phyloP scores from a whole-genome alignment of 2,329 filamentous ascomycete genomes.

The Penicillium sp. region DNA sequence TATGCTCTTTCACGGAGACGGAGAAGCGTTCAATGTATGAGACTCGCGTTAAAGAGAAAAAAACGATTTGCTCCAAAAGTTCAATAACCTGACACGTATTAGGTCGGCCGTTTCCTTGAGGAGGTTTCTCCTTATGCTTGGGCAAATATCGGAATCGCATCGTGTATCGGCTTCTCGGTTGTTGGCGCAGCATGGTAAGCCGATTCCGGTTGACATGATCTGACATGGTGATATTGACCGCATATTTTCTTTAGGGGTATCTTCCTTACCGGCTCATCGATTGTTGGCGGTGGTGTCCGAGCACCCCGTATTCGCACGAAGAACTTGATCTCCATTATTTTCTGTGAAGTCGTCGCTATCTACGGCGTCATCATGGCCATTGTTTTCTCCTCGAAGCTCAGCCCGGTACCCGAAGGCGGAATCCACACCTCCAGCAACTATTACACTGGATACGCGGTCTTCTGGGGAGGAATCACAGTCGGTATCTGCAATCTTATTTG shows the following conservation, averaged over 20 bases:
- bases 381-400: conserved; percentile 89
- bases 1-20: conserved; percentile 96
- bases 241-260: conserved; percentile 70
- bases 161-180: conserved; percentile 94
- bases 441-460: conserved; percentile 92
- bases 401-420: conserved; percentile 60
- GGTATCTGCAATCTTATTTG: conserved; percentile 95
- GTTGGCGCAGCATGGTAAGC: conserved; percentile 92
- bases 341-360: conserved; percentile 99
- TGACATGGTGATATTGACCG: not conserved
- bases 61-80: not conserved
- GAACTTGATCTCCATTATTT: conserved; percentile 99
- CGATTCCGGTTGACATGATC: not conserved
- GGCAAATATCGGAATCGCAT: conserved; percentile 83
- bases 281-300: conserved; percentile 93
- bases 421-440: conserved; percentile 75
- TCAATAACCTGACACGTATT: conserved; percentile 23
- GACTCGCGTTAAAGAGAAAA: not conserved
- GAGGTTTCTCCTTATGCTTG: conserved; percentile 90
- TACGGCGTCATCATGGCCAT: conserved; percentile 99
- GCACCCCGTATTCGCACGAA: conserved; percentile 97
- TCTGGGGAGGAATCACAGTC: conserved; percentile 93
- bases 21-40: conserved; percentile 89
- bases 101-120: conserved; percentile 93
- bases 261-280: conserved; percentile 96